phyloP scores from a whole-genome alignment of 805 yeast genomes.

The Yamadazyma kitorensis region DNA sequence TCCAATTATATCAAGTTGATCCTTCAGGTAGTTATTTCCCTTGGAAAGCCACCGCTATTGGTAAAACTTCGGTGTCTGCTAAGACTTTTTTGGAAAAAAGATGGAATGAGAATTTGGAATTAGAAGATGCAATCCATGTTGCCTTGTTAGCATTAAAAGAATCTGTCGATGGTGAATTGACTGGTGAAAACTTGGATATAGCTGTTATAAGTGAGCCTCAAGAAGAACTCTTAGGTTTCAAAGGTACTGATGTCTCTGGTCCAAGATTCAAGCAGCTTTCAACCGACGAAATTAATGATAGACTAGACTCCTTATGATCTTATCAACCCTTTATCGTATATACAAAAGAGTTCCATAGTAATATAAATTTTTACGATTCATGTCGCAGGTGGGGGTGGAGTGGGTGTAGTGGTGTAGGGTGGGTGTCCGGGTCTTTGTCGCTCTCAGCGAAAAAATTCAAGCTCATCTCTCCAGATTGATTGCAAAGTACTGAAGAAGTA shows the following conservation, averaged over 20 bases:
- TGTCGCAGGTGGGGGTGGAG: no score
- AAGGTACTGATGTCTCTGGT: constrained; percentile 79
- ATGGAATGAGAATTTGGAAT: constrained; percentile 95
- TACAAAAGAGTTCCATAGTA: no score
- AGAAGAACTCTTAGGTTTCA: constrained; percentile 77
- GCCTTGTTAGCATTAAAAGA: constrained; percentile 93
- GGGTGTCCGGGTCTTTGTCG: no score
- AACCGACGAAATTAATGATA: constrained; percentile 91
- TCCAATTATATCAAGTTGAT: constrained; percentile 91
- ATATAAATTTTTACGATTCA: no score
- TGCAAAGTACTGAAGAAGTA: no score
- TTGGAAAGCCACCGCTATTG: constrained; percentile 99
- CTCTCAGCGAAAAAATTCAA: no score
- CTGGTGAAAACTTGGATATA: constrained; percentile 93
- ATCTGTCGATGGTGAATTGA: constrained; percentile 96
- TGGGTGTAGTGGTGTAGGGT: no score
- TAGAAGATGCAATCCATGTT: constrained; percentile 97
- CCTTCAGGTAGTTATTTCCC: constrained; percentile 98
- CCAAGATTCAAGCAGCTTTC: constrained; percentile 86
- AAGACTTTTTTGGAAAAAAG: constrained; percentile 96
- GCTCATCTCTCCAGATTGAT: no score
- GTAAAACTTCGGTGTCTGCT: constrained; percentile 94
- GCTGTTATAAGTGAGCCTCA: constrained; percentile 82
- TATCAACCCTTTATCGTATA: no score
- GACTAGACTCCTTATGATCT: constrained; percentile 58